Conservation (phyloP, 805 yeast genomes). For the Myxozyma mucilagina region DNA sequence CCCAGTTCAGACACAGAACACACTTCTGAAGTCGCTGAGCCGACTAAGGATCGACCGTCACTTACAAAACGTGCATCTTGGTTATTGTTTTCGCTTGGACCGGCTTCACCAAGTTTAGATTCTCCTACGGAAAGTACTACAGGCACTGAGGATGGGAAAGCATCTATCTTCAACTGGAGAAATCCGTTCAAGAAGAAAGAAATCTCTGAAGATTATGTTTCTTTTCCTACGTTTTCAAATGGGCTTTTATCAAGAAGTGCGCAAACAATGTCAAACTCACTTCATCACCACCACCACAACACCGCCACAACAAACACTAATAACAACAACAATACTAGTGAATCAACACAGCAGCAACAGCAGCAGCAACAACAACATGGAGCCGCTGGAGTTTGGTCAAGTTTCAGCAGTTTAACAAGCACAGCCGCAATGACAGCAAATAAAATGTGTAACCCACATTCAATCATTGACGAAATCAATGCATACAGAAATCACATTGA, state of each 20-base stretch:
- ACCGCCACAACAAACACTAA: neutral
- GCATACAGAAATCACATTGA: slow-evolving; percentile 1
- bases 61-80: slow-evolving; percentile 20
- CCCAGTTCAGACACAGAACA: neutral
- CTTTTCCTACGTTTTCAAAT: slow-evolving; percentile 19
- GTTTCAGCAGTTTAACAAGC: neutral
- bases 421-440: slow-evolving; percentile 1
- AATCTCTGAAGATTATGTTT: slow-evolving; percentile 20
- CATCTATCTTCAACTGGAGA: neutral
- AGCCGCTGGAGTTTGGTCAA: neutral
- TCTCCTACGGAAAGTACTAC: slow-evolving; percentile 1
- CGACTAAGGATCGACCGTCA: neutral
- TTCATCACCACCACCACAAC: neutral
- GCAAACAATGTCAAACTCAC: neutral
- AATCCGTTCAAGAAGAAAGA: slow-evolving; percentile 3
- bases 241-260: neutral
- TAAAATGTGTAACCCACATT: slow-evolving; percentile 8
- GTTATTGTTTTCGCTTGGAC: neutral
- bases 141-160: neutral
- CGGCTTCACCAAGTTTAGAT: neutral
- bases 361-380: neutral
- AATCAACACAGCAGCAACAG: neutral
- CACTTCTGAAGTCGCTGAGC: neutral
- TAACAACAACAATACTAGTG: neutral
- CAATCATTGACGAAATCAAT: slow-evolving; percentile 8